Evolutionary conservation across 2,329 filamentous ascomycete genomes (phyloP).

Genomic region (Botrytis medusae): DNA sequence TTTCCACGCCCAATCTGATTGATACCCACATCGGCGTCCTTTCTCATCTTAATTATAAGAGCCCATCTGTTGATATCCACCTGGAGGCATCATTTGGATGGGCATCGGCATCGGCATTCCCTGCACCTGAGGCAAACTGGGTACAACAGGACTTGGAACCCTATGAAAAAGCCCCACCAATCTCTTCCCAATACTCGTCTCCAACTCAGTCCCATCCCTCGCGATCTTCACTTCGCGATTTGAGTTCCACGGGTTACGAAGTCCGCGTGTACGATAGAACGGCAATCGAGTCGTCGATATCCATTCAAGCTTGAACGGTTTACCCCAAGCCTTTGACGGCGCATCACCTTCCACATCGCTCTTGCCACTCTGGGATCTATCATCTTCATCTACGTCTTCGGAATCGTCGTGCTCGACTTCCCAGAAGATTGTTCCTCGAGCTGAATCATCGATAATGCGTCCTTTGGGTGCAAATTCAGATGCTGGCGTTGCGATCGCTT

Average conservation of each 20-base stretch:
- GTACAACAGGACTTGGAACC: conserved; percentile 35
- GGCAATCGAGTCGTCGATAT: conserved; percentile 78
- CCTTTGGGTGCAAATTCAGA: conserved; percentile 78
- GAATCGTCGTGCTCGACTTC: conserved; percentile 68
- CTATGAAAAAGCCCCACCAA: conserved; percentile 78
- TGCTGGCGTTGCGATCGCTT: conserved; percentile 76
- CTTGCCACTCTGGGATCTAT: conserved; percentile 41
- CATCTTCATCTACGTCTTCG: conserved; percentile 46
- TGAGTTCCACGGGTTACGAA: conserved; percentile 92
- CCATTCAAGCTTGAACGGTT: conserved; percentile 91
- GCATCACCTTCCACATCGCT: conserved; percentile 43
- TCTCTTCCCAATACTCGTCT: conserved; percentile 74
- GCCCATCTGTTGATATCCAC: conserved; percentile 34
- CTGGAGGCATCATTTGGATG: conserved; percentile 19
- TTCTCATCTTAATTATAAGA: conserved; percentile 23
- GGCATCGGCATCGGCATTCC: conserved; percentile 25
- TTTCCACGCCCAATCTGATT: not conserved
- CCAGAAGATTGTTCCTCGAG: conserved; percentile 96
- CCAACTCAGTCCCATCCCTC: conserved; percentile 88
- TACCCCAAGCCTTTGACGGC: conserved; percentile 67
- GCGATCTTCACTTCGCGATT: conserved; percentile 96
- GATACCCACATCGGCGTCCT: not conserved
- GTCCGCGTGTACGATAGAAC: conserved; percentile 82
- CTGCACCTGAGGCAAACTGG: conserved; percentile 26
- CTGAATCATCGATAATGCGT: conserved; percentile 87